These are phyloP conservation scores for Capsicum chinense DNA, from an alignment of 257 asterid species.

Conservation along the genomic window DNA sequence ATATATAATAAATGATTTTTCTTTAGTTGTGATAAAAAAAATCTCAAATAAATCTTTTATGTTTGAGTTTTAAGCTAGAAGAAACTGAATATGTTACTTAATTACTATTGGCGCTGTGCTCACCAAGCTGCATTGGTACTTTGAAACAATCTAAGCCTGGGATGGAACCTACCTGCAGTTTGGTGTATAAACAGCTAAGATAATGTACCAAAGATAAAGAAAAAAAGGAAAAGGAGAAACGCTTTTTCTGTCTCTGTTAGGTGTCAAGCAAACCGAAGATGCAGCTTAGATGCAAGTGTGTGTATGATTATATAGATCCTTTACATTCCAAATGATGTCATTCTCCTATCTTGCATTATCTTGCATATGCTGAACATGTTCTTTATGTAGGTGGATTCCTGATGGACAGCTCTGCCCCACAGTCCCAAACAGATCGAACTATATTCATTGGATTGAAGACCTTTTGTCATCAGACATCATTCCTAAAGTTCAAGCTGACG, in stretches of 20 bases:
- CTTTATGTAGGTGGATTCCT: slow-evolving; percentile 85
- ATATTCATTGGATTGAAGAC: slow-evolving; percentile 95
- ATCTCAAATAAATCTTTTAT: neutral
- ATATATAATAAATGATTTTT: neutral
- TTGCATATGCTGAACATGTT: neutral
- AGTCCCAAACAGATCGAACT: slow-evolving; percentile 89
- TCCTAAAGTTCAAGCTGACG: slow-evolving; percentile 37
- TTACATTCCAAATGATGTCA: neutral
- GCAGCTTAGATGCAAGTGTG: neutral
- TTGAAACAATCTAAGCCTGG: neutral
- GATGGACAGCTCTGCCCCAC: slow-evolving; percentile 99
- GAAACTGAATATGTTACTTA: neutral
- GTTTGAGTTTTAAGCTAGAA: slow-evolving; percentile 12
- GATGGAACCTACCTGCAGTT: neutral
- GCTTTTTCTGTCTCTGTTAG: neutral
- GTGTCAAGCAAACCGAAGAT: neutral
- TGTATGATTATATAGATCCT: neutral
- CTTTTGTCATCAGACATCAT: slow-evolving; percentile 71
- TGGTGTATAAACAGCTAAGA: neutral
- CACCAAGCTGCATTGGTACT: neutral
- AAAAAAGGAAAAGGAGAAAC: slow-evolving; percentile 1
- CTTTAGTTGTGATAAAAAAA: too few species aligned
- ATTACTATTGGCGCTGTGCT: neutral
- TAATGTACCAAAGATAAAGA: neutral
- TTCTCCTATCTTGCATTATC: neutral